Evolutionary conservation across 495 filamentous ascomycete genomes (phyloP).

Genomic region (Talaromyces thailandensis): DNA sequence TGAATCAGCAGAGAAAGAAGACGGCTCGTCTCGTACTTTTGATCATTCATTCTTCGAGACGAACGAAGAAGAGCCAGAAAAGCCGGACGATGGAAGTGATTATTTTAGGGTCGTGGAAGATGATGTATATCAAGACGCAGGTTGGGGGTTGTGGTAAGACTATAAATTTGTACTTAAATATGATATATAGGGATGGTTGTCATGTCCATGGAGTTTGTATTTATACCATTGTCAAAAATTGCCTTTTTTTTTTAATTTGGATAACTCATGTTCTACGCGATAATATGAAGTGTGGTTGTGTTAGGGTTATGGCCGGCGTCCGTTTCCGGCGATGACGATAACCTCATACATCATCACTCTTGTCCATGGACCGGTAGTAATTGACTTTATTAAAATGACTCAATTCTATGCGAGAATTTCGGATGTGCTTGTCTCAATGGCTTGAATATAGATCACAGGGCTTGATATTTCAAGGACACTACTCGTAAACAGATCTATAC

Average conservation of each 20-base stretch:
- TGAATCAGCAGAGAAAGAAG: background rate
- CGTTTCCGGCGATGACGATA: slow-evolving; percentile 8
- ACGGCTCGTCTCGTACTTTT: background rate
- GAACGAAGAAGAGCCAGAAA: background rate
- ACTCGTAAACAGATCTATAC: no score
- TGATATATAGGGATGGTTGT: background rate
- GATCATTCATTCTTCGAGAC: background rate
- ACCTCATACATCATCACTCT: slow-evolving; percentile 2
- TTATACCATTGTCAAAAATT: background rate
- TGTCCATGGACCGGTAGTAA: background rate
- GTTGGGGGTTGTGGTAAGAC: slow-evolving; percentile 1
- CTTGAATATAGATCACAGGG: background rate
- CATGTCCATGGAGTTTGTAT: background rate
- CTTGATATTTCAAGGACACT: background rate
- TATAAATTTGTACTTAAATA: background rate
- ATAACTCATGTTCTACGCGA: background rate
- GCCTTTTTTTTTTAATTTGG: background rate
- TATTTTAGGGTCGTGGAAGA: slow-evolving; percentile 3
- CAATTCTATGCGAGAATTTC: background rate
- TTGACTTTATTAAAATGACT: no score
- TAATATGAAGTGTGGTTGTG: background rate
- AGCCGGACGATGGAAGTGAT: background rate
- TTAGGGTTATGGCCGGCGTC: slow-evolving; percentile 4
- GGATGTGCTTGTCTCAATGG: background rate
- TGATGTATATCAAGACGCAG: slow-evolving; percentile 5